A percentile compares a stretch with the other conserved stretches of the same genome.
These are phyloP conservation scores for Senna tora DNA, from an alignment of 306 rosid species.

Conservation along the genomic window DNA sequence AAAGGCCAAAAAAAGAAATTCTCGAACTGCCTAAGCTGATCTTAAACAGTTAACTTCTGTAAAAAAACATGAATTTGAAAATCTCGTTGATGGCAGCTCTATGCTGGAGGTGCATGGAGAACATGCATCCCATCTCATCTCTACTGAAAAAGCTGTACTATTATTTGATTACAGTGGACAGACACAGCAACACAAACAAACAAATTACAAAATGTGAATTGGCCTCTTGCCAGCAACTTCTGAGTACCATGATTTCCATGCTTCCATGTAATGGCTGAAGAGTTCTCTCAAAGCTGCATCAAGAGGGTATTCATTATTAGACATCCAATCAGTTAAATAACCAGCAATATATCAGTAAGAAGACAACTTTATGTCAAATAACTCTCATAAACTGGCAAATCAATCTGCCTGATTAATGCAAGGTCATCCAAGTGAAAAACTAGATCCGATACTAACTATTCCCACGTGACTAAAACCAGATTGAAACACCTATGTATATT, in stretches of 20 bases:
- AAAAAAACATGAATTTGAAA: slow-evolving; percentile 13
- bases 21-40: slow-evolving; percentile 36
- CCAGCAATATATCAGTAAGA: not conserved
- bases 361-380: not conserved
- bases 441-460: not conserved
- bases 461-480: not conserved
- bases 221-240: slow-evolving; percentile 74
- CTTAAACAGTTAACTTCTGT: not conserved
- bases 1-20: slow-evolving; percentile 1
- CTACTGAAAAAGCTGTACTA: slow-evolving; percentile 31
- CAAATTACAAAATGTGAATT: slow-evolving; percentile 51
- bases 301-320: slow-evolving; percentile 18
- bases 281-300: slow-evolving; percentile 80
- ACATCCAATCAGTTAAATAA: slow-evolving; percentile 14
- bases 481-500: not conserved
- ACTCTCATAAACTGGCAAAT: not conserved
- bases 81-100: slow-evolving; percentile 34
- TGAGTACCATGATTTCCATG: slow-evolving; percentile 86
- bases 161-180: slow-evolving; percentile 5
- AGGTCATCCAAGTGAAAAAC: not conserved
- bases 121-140: slow-evolving; percentile 42
- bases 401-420: not conserved
- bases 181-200: not conserved
- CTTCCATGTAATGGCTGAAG: slow-evolving; percentile 86
- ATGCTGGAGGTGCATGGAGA: slow-evolving; percentile 42